phyloP scores from a whole-genome alignment of 192 early-diverging fungal species.

The Coemansia sp. region DNA sequence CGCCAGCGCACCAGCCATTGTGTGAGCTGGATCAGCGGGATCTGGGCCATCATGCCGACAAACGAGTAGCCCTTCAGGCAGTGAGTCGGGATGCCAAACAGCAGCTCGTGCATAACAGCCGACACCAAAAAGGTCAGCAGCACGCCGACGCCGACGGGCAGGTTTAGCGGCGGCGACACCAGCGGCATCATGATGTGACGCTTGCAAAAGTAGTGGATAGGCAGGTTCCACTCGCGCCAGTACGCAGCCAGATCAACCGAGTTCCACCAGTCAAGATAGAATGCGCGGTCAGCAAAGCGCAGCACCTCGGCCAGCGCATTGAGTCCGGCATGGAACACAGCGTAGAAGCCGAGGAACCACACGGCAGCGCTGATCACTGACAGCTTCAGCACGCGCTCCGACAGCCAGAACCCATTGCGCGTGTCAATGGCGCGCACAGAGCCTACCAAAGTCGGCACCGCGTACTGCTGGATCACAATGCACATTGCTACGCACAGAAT shows the following conservation, averaged over 20 bases:
- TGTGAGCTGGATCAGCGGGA: slow-evolving; percentile 73
- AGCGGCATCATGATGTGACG: slow-evolving; percentile 85
- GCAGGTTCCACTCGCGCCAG: slow-evolving; percentile 91
- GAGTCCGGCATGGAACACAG: slow-evolving; percentile 76
- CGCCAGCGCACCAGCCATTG: slow-evolving; percentile 66
- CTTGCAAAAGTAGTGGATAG: slow-evolving; percentile 85
- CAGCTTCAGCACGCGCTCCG: slow-evolving; percentile 87
- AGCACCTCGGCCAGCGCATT: slow-evolving; percentile 80
- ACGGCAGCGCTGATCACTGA: slow-evolving; percentile 71
- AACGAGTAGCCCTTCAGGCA: slow-evolving; percentile 80
- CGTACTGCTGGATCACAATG: slow-evolving; percentile 76
- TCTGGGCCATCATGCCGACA: slow-evolving; percentile 74
- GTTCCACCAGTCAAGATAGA: slow-evolving; percentile 93
- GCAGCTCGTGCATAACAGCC: slow-evolving; percentile 83
- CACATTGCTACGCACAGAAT: slow-evolving; percentile 72
- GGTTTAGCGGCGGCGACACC: slow-evolving; percentile 63
- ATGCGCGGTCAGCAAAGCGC: slow-evolving; percentile 83
- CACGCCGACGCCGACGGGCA: slow-evolving; percentile 54
- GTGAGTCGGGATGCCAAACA: slow-evolving; percentile 83
- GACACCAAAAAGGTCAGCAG: slow-evolving; percentile 76
- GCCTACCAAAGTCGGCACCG: slow-evolving; percentile 75
- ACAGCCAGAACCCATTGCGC: slow-evolving; percentile 61
- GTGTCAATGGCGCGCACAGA: slow-evolving; percentile 73
- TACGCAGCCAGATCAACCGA: slow-evolving; percentile 71
- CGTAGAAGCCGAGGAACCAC: slow-evolving; percentile 91